Evolutionary conservation across 1,284 basidiomycete species (phyloP).

Genomic region (Tausonia pullulans): DNA sequence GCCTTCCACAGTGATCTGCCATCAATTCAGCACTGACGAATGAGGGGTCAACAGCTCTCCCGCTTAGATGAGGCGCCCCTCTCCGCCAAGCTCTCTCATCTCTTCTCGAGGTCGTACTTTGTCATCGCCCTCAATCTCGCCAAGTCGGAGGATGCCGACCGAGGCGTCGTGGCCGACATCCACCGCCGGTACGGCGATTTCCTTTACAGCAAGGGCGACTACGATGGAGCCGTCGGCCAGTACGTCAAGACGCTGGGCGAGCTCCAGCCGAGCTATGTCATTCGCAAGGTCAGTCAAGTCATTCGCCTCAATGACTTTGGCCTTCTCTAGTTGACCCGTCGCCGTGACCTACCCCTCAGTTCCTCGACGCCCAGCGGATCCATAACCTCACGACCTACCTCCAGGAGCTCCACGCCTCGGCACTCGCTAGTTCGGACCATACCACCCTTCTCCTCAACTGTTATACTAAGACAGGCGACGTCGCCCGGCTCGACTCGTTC

Average conservation of each 20-base stretch:
- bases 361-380: slow-evolving; percentile 91
- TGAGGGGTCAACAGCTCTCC: slow-evolving; percentile 42
- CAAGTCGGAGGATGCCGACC: slow-evolving; percentile 58
- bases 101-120: slow-evolving; percentile 67
- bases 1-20: too few relatives aligned
- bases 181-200: slow-evolving; percentile 84
- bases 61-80: slow-evolving; percentile 70
- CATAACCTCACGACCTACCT: slow-evolving; percentile 90
- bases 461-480: slow-evolving; percentile 93
- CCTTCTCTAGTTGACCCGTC: not conserved
- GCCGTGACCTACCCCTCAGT: slow-evolving; percentile 41
- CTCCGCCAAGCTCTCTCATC: slow-evolving; percentile 61
- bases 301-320: not conserved
- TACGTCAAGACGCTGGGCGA: slow-evolving; percentile 82
- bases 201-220: slow-evolving; percentile 81
- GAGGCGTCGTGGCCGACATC: slow-evolving; percentile 62
- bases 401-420: slow-evolving; percentile 81
- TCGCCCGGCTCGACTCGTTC: slow-evolving; percentile 76
- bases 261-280: slow-evolving; percentile 88
- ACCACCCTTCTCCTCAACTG: slow-evolving; percentile 92
- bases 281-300: slow-evolving; percentile 62
- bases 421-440: slow-evolving; percentile 89
- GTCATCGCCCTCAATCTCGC: slow-evolving; percentile 58
- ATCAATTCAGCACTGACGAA: too few relatives aligned
- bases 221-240: slow-evolving; percentile 84